Evolutionary conservation across 208 protist species (phyloP).

Genomic region (Kentomonas sorsogonicus): DNA sequence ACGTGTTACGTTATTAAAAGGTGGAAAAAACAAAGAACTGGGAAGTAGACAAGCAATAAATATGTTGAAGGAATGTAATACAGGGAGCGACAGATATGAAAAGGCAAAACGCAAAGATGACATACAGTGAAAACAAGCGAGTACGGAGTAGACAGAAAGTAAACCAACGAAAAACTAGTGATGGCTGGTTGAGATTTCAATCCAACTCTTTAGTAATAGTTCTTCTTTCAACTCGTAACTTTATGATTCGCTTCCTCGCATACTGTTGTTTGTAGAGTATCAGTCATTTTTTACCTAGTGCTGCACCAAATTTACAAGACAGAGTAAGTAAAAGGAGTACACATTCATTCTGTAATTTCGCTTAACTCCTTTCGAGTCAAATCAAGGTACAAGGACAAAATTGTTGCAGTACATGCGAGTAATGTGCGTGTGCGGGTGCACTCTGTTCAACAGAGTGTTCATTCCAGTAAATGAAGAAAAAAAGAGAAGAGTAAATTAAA

Average conservation of each 20-base stretch:
- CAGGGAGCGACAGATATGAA: neutral
- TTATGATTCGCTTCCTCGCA: neutral
- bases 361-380: conserved; percentile 1
- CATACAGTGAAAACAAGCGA: conserved; percentile 3
- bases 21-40: neutral
- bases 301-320: neutral
- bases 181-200: too few relatives aligned
- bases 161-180: conserved; percentile 3
- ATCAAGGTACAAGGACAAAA: neutral
- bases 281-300: neutral
- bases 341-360: conserved; percentile 5
- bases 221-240: neutral
- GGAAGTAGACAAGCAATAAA: neutral
- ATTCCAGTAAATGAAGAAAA: conserved; percentile 2
- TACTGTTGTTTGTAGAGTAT: neutral
- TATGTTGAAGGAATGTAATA: too few relatives aligned
- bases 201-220: neutral
- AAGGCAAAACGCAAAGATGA: conserved; percentile 10
- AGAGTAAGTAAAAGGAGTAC: conserved; percentile 5
- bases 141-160: neutral
- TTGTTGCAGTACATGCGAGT: neutral
- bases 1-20: neutral
- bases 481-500: conserved; percentile 7
- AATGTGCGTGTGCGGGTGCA: neutral
- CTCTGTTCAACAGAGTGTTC: neutral